A percentile compares a stretch with the other conserved stretches of the same genome.
Conservation (phyloP, 805 yeast species). For the Jamesozyma gamospora region DNA sequence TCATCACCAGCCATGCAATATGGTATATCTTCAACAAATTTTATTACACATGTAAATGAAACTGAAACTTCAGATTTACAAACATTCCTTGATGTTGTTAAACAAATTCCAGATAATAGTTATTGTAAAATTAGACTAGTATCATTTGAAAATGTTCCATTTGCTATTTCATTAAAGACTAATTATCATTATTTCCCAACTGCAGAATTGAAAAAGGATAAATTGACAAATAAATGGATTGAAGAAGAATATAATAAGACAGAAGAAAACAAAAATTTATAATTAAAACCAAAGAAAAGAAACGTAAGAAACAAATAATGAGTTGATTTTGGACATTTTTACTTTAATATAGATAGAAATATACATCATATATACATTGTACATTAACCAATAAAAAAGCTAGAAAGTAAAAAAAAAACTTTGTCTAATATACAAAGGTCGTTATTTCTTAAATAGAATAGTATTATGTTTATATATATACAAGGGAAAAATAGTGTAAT, state of each 20-base stretch:
- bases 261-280: constrained; percentile 19
- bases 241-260: constrained; percentile 39
- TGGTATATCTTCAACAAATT: constrained; percentile 67
- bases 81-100: constrained; percentile 56
- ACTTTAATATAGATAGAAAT: neutral
- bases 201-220: constrained; percentile 44
- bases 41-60: constrained; percentile 85
- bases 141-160: constrained; percentile 77
- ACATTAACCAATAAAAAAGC: neutral
- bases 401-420: neutral
- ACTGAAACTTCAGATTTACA: constrained; percentile 58
- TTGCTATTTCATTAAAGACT: constrained; percentile 76
- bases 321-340: too few relatives aligned
- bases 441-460: neutral
- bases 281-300: too few relatives aligned
- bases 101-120: constrained; percentile 62
- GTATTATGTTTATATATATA: neutral
- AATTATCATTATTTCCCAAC: constrained; percentile 86
- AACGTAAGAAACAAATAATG: neutral
- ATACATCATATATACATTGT: too few relatives aligned
- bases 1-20: constrained; percentile 87
- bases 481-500: neutral
- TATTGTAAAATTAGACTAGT: constrained; percentile 75
- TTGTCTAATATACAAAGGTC: too few relatives aligned
- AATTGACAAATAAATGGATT: constrained; percentile 41